Percentiles rank a stretch among this genome's conserved stretches.
phyloP scores from a whole-genome alignment of 345 rosid species.

The Murraya paniculata region DNA sequence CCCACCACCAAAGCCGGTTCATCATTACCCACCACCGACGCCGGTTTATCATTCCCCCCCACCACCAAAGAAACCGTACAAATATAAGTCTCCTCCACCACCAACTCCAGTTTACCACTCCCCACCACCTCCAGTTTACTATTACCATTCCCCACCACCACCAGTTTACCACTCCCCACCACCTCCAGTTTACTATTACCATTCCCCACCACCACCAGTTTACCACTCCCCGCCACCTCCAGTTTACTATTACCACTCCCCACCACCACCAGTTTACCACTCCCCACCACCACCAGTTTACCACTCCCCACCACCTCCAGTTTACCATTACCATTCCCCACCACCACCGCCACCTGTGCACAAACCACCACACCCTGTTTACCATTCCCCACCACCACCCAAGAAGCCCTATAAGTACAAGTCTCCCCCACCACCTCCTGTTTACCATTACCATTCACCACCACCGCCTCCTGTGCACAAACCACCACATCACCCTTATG shows the following conservation, averaged over 20 bases:
- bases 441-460: neutral
- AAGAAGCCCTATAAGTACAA: neutral
- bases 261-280: neutral
- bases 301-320: too few relatives aligned
- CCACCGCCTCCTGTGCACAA: neutral
- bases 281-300: neutral
- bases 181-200: too few relatives aligned
- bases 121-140: too few relatives aligned
- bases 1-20: too few relatives aligned
- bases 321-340: neutral
- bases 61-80: neutral
- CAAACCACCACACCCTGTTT: neutral
- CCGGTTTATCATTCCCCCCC: too few relatives aligned
- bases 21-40: too few relatives aligned
- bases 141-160: too few relatives aligned
- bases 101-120: conserved; percentile 22
- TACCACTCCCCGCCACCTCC: conserved; percentile 18
- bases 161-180: neutral
- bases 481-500: conserved; percentile 15
- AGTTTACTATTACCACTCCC: too few relatives aligned
- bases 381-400: neutral
- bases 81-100: conserved; percentile 25
- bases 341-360: neutral
- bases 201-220: conserved; percentile 11
- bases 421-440: neutral